These are phyloP conservation scores for Xylariaceae sp. DNA, from an alignment of 2,329 filamentous ascomycete species.

Conservation along the genomic window DNA sequence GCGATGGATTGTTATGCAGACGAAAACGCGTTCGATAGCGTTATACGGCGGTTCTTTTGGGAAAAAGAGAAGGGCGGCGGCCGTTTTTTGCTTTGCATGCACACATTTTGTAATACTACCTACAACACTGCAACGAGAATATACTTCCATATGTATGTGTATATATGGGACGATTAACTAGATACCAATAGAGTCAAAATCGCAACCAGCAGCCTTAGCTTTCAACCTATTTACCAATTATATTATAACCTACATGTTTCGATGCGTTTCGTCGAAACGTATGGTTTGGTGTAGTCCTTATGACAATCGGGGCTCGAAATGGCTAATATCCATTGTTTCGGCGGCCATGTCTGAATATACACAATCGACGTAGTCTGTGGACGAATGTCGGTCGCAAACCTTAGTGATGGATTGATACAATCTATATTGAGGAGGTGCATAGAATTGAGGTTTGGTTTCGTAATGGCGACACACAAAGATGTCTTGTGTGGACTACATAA, in stretches of 20 bases:
- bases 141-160: constrained; percentile 4
- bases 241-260: too few species aligned
- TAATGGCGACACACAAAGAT: constrained; percentile 22
- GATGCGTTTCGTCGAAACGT: too few species aligned
- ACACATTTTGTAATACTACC: constrained; percentile 5
- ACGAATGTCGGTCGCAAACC: neutral
- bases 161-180: constrained; percentile 10
- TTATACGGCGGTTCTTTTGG: neutral
- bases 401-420: neutral
- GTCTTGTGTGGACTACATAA: constrained; percentile 7
- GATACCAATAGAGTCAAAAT: constrained; percentile 12
- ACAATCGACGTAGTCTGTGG: neutral
- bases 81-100: neutral
- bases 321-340: too few species aligned
- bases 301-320: too few species aligned
- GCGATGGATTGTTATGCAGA: neutral
- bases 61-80: constrained; percentile 7
- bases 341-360: too few species aligned
- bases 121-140: neutral
- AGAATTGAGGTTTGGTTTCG: constrained; percentile 7
- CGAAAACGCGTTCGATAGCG: neutral
- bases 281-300: too few species aligned
- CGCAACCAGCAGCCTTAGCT: neutral
- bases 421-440: neutral
- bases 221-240: too few species aligned